These are phyloP conservation scores for Colletotrichum sp. DNA, from an alignment of 2,329 filamentous ascomycete genomes.

Conservation along the genomic window DNA sequence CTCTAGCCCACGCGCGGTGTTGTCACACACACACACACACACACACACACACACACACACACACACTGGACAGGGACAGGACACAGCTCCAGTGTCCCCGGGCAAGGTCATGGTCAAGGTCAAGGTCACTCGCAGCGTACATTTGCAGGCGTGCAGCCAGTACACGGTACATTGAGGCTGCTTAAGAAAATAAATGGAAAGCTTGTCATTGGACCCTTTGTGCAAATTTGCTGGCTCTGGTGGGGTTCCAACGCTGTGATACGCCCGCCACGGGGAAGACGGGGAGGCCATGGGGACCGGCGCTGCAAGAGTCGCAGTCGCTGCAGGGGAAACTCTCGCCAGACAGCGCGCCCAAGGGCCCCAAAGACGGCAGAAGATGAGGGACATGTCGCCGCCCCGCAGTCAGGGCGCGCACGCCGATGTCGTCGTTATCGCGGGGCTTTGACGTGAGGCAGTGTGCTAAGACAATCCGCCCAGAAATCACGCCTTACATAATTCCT, in stretches of 20 bases:
- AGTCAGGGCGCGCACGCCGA: conserved; percentile 9
- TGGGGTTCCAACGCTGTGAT: conserved; percentile 6
- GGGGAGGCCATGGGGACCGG: neutral
- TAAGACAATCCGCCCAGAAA: conserved; percentile 2
- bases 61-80: neutral
- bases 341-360: neutral
- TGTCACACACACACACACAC: too few species aligned
- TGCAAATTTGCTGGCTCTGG: neutral
- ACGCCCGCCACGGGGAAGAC: neutral
- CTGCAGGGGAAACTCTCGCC: conserved; percentile 11
- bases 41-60: conserved; percentile 4
- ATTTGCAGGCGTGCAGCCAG: neutral
- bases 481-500: neutral
- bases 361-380: neutral
- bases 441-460: neutral
- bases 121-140: neutral
- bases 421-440: conserved; percentile 19
- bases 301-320: neutral
- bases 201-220: conserved; percentile 22
- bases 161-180: neutral
- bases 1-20: too few species aligned
- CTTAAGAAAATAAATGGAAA: conserved; percentile 12
- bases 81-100: neutral
- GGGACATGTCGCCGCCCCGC: neutral
- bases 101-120: neutral